phyloP scores from a whole-genome alignment of 192 early-diverging fungal genomes.

The Mortierella alpina region DNA sequence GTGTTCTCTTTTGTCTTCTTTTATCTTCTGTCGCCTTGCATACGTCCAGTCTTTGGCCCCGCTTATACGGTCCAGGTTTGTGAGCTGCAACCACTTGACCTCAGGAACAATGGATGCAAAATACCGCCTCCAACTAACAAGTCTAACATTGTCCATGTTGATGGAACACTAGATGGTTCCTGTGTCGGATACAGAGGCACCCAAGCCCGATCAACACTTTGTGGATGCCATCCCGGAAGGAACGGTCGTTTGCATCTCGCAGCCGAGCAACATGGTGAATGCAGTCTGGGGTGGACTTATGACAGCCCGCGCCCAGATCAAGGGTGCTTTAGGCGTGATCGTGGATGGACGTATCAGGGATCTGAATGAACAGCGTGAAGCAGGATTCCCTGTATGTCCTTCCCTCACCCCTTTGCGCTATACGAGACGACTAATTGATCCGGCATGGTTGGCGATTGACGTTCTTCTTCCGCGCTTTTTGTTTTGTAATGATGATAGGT shows the following conservation, averaged over 20 bases:
- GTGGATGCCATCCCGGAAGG: constrained; percentile 60
- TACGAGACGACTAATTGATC: neutral
- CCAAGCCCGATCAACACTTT: constrained; percentile 57
- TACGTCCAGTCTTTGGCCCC: constrained; percentile 59
- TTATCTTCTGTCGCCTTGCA: neutral
- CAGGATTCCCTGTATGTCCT: constrained; percentile 57
- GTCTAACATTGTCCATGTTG: neutral
- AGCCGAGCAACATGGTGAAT: constrained; percentile 62
- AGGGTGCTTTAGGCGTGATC: constrained; percentile 61
- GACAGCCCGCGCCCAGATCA: constrained; percentile 62
- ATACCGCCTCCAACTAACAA: neutral
- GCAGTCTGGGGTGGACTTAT: constrained; percentile 73
- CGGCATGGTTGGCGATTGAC: no score
- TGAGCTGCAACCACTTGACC: no score
- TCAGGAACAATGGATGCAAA: neutral
- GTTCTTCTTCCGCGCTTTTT: neutral
- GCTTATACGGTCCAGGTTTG: constrained; percentile 70
- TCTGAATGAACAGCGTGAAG: constrained; percentile 62
- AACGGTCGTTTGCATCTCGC: constrained; percentile 63
- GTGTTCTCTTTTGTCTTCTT: neutral
- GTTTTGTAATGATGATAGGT: constrained; percentile 46
- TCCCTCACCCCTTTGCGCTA: neutral
- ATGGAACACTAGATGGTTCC: constrained; percentile 55
- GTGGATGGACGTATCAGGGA: constrained; percentile 67
- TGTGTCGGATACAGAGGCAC: constrained; percentile 49